Conservation (phyloP, 345 rosid genomes). For the Sisymbrium irio region DNA sequence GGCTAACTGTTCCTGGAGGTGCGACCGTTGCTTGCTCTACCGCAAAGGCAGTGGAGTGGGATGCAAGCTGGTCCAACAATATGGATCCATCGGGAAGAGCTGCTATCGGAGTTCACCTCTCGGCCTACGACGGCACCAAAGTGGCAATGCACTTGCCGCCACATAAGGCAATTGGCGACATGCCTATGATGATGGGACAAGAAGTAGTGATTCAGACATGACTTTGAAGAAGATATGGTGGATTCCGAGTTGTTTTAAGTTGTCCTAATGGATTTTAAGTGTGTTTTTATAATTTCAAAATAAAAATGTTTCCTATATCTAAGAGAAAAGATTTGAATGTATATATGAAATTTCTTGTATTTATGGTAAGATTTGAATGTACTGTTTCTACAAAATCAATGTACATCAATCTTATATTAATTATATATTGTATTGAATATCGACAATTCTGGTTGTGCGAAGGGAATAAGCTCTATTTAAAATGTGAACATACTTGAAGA, state of each 20-base stretch:
- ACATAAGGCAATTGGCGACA: slow-evolving; percentile 36
- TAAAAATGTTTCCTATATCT: not conserved
- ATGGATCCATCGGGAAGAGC: slow-evolving; percentile 98
- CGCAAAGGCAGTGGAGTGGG: slow-evolving; percentile 87
- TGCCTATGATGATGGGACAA: slow-evolving; percentile 51
- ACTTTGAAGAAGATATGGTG: not conserved
- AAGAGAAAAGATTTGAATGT: not conserved
- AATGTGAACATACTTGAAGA: no score
- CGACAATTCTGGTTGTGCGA: not conserved
- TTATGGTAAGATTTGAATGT: not conserved
- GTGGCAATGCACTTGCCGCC: slow-evolving; percentile 29
- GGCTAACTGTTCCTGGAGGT: slow-evolving; percentile 87
- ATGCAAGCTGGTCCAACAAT: slow-evolving; percentile 74
- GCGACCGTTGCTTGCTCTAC: slow-evolving; percentile 91
- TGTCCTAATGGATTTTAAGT: not conserved
- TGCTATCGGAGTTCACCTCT: slow-evolving; percentile 81
- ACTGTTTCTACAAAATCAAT: not conserved
- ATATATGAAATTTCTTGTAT: not conserved
- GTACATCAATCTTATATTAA: slow-evolving; percentile 6
- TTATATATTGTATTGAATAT: not conserved
- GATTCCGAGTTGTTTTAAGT: not conserved
- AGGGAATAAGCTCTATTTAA: not conserved
- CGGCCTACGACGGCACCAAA: slow-evolving; percentile 49
- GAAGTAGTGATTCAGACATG: slow-evolving; percentile 56
- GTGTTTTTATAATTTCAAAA: slow-evolving; percentile 9